phyloP scores from a whole-genome alignment of 176 grass and related monocot species.

The Poa pratensis region DNA sequence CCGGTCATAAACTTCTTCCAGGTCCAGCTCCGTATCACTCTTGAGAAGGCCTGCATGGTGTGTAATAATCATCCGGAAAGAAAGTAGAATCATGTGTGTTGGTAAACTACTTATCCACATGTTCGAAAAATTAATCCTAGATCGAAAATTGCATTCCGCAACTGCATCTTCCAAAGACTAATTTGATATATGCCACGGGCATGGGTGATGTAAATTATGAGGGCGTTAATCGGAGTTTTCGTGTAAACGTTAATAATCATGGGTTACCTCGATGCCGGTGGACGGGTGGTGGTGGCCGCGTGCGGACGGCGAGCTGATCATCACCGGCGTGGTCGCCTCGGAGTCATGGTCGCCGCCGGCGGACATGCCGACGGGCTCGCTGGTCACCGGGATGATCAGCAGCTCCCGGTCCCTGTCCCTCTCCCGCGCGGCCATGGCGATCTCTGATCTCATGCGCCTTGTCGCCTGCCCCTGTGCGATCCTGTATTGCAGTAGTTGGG shows the following conservation, averaged over 20 bases:
- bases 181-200: background rate
- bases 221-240: background rate
- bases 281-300: slow-evolving; percentile 22
- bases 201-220: background rate
- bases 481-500: slow-evolving; percentile 16
- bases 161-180: background rate
- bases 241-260: background rate
- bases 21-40: slow-evolving; percentile 67
- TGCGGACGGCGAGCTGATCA: slow-evolving; percentile 2
- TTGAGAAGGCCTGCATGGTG: slow-evolving; percentile 52
- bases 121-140: background rate
- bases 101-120: background rate
- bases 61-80: background rate
- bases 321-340: background rate
- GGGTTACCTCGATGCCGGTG: slow-evolving; percentile 42
- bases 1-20: slow-evolving; percentile 83
- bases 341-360: background rate
- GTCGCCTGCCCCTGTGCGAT: slow-evolving; percentile 9
- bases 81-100: background rate
- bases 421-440: slow-evolving; percentile 41
- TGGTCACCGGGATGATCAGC: slow-evolving; percentile 42
- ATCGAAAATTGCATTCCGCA: background rate
- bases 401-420: slow-evolving; percentile 52
- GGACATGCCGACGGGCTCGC: background rate
- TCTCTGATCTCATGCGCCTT: background rate